Base-by-base conservation (phyloP, 1,284 basidiomycete genomes). In the Peniophora sp. region DNA sequence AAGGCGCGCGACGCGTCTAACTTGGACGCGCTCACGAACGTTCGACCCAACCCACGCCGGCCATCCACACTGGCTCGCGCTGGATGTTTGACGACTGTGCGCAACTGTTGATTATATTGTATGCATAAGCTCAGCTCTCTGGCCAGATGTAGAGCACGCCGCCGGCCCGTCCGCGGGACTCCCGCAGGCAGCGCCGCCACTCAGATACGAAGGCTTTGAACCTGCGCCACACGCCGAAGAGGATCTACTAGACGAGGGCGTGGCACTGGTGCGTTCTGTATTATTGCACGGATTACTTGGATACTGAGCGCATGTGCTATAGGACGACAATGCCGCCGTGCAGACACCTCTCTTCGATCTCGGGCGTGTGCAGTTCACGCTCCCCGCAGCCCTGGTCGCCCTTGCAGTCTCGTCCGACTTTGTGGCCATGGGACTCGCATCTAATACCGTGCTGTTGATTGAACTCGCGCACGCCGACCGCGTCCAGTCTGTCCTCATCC, bases 171-270 rank as follows among this genome's bases (percentile, higher is more conserved):
- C 68, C 1, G 67, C 66, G 35, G 64, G 64, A 47, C 62, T 66
- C 43, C 60, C 67, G 2, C 66, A 68, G 45, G 75, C 78, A 1
- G 65, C 81, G 20, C 76, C 79, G 3, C 67, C 80, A 41, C 68
- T 93, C 32, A 81, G 87, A 50, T 93, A 88, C 61, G 87, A 95
- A 62, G 92, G 92, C 11, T 95, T 92, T 61, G 92, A 95, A 66
- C 78, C 79, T 20, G 81, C 81, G 22, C 76, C 81, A 3, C 76
- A 77, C 56, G 75, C 76, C 27, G 63, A 69, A 47, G 73, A 79
- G 57, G 77, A 81, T 57, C 58, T 64, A 34, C 66, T 66, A 47
- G 69, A 66, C 20, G 75, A 75, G 48, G 60, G 69, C 18, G 48
- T 61, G 15, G 57, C 63, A 42, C 61, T 64, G 44, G 76, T 80